A percentile compares a stretch with the other conserved stretches of the same genome.
These are phyloP conservation scores for Rhodotorula taiwanensis DNA, from an alignment of 768 basidiomycete genomes.

Conservation along the genomic window DNA sequence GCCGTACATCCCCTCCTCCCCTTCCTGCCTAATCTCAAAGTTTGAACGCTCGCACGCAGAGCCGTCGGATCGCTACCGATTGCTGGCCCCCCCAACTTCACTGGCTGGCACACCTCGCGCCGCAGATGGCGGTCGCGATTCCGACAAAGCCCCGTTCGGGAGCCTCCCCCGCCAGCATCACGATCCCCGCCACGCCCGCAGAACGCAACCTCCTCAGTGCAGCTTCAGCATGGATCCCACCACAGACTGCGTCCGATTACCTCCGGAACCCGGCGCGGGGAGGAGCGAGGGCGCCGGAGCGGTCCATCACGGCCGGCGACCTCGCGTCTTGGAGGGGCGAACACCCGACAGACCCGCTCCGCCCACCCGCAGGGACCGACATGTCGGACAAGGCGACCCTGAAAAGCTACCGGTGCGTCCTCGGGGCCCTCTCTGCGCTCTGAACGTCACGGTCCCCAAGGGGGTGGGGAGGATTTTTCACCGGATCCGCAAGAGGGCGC, in stretches of 20 bases:
- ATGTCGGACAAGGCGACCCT: constrained; percentile 9
- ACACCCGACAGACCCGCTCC: constrained; percentile 12
- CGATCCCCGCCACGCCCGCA: constrained; percentile 7
- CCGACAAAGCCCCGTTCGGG: neutral
- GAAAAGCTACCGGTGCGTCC: constrained; percentile 14
- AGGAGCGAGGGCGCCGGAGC: neutral
- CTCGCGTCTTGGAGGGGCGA: neutral
- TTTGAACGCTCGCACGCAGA: too few relatives aligned
- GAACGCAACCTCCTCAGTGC: constrained; percentile 13
- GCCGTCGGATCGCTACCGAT: too few relatives aligned
- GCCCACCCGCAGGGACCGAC: constrained; percentile 7
- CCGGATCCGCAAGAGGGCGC: too few relatives aligned
- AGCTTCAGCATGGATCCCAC: constrained; percentile 5
- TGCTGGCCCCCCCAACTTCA: too few relatives aligned
- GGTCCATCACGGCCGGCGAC: constrained; percentile 3
- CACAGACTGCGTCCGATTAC: neutral
- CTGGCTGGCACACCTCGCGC: too few relatives aligned
- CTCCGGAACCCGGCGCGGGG: too few relatives aligned
- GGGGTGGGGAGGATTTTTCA: too few relatives aligned
- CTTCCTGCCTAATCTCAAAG: too few relatives aligned
- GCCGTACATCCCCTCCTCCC: too few relatives aligned
- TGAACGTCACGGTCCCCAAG: too few relatives aligned
- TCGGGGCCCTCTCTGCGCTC: neutral
- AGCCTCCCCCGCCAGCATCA: neutral
- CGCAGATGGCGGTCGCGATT: neutral